Conservation (phyloP, 495 filamentous ascomycete genomes). For the Xylaria sp. region DNA sequence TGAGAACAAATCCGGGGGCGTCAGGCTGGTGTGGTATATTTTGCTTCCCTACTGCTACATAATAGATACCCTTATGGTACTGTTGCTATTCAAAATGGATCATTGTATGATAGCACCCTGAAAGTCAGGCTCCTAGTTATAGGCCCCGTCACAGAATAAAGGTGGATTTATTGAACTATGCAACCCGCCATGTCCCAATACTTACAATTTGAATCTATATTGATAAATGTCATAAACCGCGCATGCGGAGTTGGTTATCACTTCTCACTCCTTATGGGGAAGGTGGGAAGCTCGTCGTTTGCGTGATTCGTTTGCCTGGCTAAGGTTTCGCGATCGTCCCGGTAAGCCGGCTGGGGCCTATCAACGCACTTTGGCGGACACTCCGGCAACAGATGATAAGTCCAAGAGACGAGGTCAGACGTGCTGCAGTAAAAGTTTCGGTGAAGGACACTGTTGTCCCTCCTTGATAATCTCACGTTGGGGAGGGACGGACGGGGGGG, state of each 20-base stretch:
- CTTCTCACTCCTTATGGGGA: too few species aligned
- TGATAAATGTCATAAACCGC: background rate
- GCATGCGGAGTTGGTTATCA: background rate
- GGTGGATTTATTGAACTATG: background rate
- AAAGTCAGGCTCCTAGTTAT: background rate
- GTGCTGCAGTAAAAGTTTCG: background rate
- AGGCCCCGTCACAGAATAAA: background rate
- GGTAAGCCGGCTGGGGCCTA: background rate
- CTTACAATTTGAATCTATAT: background rate
- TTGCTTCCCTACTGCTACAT: background rate
- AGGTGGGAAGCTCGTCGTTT: background rate
- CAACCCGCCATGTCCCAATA: background rate
- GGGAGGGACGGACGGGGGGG: too few species aligned
- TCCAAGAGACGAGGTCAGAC: background rate
- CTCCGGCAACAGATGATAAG: background rate
- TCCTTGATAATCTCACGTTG: background rate
- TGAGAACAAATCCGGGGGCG: constrained; percentile 5
- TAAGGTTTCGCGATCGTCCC: background rate
- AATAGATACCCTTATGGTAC: background rate
- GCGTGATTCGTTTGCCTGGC: background rate
- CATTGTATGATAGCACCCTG: background rate
- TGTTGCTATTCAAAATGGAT: constrained; percentile 1
- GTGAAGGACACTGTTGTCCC: background rate
- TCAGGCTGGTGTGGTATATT: constrained; percentile 9
- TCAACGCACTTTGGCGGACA: background rate